A percentile compares a stretch with the other conserved stretches of the same genome.
These are phyloP conservation scores for Cinnamomum micranthum DNA, from an alignment of 164 flowering plant genomes.

Conservation along the genomic window DNA sequence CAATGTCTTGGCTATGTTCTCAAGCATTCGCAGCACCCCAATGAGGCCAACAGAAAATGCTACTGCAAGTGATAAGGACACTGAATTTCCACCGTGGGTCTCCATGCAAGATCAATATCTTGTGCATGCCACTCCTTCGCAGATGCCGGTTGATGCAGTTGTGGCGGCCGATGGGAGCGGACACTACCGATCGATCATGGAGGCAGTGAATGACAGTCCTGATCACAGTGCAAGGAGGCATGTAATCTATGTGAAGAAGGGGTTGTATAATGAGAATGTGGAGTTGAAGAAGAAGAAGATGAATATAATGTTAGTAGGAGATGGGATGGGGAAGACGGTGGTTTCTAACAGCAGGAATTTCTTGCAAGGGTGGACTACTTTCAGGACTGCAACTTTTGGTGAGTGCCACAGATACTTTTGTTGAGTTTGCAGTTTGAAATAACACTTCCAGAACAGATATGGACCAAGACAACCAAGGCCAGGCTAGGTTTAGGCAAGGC, in stretches of 20 bases:
- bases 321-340: constrained; percentile 69
- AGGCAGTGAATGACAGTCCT: constrained; percentile 60
- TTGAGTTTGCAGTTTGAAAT: not conserved
- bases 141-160: constrained; percentile 50
- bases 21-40: constrained; percentile 42
- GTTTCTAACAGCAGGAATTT: constrained; percentile 64
- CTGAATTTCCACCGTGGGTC: constrained; percentile 59
- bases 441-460: no score
- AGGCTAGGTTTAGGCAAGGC: no score
- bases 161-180: constrained; percentile 85
- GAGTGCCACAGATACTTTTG: constrained; percentile 14
- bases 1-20: constrained; percentile 62
- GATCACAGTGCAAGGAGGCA: constrained; percentile 55
- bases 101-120: constrained; percentile 46
- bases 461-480: no score
- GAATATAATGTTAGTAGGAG: constrained; percentile 78
- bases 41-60: constrained; percentile 37
- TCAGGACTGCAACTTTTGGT: constrained; percentile 83
- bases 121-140: constrained; percentile 15
- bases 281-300: constrained; percentile 79
- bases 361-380: constrained; percentile 89
- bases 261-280: constrained; percentile 68
- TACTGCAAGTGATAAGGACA: not conserved
- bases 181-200: constrained; percentile 44
- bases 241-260: constrained; percentile 69